Evolutionary conservation across 1,284 basidiomycete genomes (phyloP).

Genomic region (Cryptococcus jaspeensis): DNA sequence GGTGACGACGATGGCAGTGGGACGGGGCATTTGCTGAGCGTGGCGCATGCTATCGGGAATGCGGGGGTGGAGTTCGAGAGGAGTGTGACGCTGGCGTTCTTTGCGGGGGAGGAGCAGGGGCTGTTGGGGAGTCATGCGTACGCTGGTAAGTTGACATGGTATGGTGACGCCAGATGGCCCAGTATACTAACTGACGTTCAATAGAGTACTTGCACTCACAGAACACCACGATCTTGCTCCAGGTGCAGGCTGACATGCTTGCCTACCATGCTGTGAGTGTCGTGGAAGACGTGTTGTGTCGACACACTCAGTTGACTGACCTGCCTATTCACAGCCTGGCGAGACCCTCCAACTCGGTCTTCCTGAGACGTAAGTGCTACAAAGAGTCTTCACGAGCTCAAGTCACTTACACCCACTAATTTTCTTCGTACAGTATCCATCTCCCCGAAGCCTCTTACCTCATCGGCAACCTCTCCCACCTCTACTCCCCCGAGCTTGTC

Average conservation of each 20-base stretch:
- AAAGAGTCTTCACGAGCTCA: not conserved
- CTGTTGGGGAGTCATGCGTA: constrained; percentile 52
- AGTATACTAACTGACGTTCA: constrained; percentile 1
- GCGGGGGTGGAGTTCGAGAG: constrained; percentile 58
- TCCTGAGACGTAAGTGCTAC: constrained; percentile 52
- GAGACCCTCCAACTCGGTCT: constrained; percentile 79
- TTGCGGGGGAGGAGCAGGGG: constrained; percentile 56
- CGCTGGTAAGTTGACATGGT: constrained; percentile 47
- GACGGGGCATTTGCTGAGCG: constrained; percentile 66
- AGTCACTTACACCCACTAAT: not conserved
- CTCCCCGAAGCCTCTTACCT: constrained; percentile 71
- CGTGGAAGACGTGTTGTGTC: not conserved
- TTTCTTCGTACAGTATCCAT: constrained; percentile 63
- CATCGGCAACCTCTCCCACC: constrained; percentile 64
- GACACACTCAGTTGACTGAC: not conserved
- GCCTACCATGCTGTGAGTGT: constrained; percentile 61
- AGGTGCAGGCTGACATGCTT: constrained; percentile 87
- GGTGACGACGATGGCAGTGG: constrained; percentile 71
- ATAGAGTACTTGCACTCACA: constrained; percentile 42
- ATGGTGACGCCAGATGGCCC: not conserved
- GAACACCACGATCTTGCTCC: constrained; percentile 68
- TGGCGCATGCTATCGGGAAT: constrained; percentile 67
- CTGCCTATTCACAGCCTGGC: constrained; percentile 51
- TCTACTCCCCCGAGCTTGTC: constrained; percentile 74
- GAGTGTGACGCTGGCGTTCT: constrained; percentile 50